A percentile compares a stretch with the other conserved stretches of the same genome.
phyloP scores from a whole-genome alignment of 169 alveolate species.

The Cryptosporidium felis region DNA sequence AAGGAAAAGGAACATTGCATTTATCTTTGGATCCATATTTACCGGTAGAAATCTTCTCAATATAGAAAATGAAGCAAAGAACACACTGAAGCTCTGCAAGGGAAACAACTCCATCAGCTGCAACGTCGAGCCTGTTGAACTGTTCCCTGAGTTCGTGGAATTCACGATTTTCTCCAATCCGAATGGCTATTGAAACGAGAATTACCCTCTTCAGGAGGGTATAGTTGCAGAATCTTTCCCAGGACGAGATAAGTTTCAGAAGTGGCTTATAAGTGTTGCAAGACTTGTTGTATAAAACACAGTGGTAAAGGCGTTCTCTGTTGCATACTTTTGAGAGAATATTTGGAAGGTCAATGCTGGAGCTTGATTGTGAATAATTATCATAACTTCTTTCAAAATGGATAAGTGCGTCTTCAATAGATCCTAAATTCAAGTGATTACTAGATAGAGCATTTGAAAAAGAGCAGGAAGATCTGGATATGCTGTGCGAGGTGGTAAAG shows the following conservation, averaged over 20 bases:
- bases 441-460: not conserved
- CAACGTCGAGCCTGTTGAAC: slow-evolving; percentile 44
- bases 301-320: slow-evolving; percentile 9
- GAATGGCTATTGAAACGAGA: slow-evolving; percentile 58
- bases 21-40: not conserved
- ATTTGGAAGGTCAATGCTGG: not conserved
- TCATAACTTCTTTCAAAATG: not conserved
- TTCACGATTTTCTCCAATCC: slow-evolving; percentile 52
- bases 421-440: not conserved
- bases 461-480: slow-evolving; percentile 38
- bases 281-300: not conserved
- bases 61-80: slow-evolving; percentile 52
- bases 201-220: slow-evolving; percentile 60
- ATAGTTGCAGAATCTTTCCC: slow-evolving; percentile 61
- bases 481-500: slow-evolving; percentile 43
- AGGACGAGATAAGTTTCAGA: not conserved
- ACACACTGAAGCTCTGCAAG: slow-evolving; percentile 69
- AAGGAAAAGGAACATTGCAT: not conserved
- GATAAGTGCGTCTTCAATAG: not conserved
- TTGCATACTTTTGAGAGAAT: slow-evolving; percentile 38
- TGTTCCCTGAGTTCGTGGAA: slow-evolving; percentile 29
- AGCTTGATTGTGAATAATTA: not conserved
- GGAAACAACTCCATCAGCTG: slow-evolving; percentile 67
- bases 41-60: slow-evolving; percentile 15
- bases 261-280: slow-evolving; percentile 26